Evolutionary conservation across 768 basidiomycete species (phyloP).

Genomic region (Panus rudis): DNA sequence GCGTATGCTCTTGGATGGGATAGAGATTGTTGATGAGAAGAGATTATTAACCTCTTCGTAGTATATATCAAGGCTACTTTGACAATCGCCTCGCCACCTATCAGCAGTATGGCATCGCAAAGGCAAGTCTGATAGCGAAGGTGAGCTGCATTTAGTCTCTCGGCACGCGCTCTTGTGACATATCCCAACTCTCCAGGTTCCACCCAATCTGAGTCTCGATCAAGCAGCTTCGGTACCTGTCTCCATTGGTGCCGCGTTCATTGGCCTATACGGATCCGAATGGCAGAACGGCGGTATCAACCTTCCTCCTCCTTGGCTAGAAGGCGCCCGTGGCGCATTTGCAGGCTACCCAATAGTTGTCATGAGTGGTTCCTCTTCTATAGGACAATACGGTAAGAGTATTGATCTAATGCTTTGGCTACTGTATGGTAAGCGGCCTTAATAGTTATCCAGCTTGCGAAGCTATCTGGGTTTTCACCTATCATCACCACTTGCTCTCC

Average conservation of each 20-base stretch:
- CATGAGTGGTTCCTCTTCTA: slow-evolving; percentile 22
- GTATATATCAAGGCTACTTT: slow-evolving; percentile 3
- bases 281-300: slow-evolving; percentile 15
- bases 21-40: background rate
- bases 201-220: slow-evolving; percentile 29
- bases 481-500: slow-evolving; percentile 10
- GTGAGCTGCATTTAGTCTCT: background rate
- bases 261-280: slow-evolving; percentile 7
- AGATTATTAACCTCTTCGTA: background rate
- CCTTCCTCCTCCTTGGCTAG: slow-evolving; percentile 21
- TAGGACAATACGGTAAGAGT: slow-evolving; percentile 24
- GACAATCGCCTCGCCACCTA: slow-evolving; percentile 3
- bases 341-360: slow-evolving; percentile 25
- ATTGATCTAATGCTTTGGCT: background rate
- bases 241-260: slow-evolving; percentile 24
- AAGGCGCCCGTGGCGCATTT: slow-evolving; percentile 23
- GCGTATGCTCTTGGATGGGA: background rate
- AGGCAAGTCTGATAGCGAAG: slow-evolving; percentile 6
- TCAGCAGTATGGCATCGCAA: slow-evolving; percentile 7
- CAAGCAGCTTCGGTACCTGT: slow-evolving; percentile 37
- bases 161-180: background rate
- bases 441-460: slow-evolving; percentile 16
- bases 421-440: slow-evolving; percentile 1
- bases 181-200: slow-evolving; percentile 21
- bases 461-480: slow-evolving; percentile 17